Evolutionary conservation across 805 yeast genomes (phyloP).

Genomic region (Cyberlindnera sargentensis): DNA sequence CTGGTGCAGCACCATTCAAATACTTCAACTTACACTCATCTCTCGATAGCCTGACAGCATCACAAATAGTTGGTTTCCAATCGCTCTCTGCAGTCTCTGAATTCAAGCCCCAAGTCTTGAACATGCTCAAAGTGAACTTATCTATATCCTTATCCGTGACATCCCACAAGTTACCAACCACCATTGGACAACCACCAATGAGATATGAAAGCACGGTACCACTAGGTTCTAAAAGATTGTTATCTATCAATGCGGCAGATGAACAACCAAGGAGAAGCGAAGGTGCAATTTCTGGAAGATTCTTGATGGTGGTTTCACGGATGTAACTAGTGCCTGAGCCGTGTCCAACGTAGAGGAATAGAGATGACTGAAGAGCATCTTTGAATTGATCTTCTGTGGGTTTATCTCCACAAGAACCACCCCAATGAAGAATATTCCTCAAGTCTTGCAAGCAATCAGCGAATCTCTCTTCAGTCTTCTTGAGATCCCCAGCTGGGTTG

Average conservation of each 20-base stretch:
- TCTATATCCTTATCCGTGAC: slow-evolving; percentile 96
- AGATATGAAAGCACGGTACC: slow-evolving; percentile 77
- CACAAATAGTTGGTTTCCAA: slow-evolving; percentile 32
- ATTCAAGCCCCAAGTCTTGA: slow-evolving; percentile 61
- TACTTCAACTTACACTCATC: slow-evolving; percentile 60
- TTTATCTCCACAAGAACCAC: slow-evolving; percentile 42
- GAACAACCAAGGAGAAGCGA: slow-evolving; percentile 81
- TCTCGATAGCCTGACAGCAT: slow-evolving; percentile 59
- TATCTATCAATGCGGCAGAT: slow-evolving; percentile 58
- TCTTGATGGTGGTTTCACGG: slow-evolving; percentile 45
- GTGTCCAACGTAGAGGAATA: slow-evolving; percentile 84
- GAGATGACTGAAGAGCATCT: slow-evolving; percentile 34
- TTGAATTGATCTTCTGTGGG: slow-evolving; percentile 55
- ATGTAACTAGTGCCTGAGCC: slow-evolving; percentile 93
- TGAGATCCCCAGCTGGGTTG: slow-evolving; percentile 78
- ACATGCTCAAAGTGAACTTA: slow-evolving; percentile 53
- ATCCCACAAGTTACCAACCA: slow-evolving; percentile 89
- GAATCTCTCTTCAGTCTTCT: slow-evolving; percentile 56
- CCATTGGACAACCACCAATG: slow-evolving; percentile 74
- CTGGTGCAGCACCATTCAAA: slow-evolving; percentile 90
- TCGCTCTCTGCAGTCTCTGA: slow-evolving; percentile 10
- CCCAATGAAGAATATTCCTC: slow-evolving; percentile 34
- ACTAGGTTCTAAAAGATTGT: slow-evolving; percentile 59
- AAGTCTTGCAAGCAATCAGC: slow-evolving; percentile 32
- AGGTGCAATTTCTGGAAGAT: slow-evolving; percentile 42